Percentiles rank a stretch among this genome's conserved stretches.
These are phyloP conservation scores for Odonthalia washingtoniensis DNA, from an alignment of 31 red algal genomes.

Conservation along the genomic window DNA sequence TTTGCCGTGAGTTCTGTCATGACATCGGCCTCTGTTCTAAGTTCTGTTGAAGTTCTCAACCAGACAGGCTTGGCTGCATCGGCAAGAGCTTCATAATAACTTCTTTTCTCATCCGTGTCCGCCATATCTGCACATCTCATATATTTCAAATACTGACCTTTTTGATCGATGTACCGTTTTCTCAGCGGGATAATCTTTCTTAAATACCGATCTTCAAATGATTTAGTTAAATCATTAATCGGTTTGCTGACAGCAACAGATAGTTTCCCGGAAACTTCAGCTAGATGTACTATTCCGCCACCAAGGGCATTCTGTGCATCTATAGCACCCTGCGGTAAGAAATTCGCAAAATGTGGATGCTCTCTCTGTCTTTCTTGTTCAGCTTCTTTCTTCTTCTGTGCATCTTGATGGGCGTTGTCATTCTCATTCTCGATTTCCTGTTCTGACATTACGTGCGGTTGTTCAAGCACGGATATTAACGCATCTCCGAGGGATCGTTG, in stretches of 20 bases:
- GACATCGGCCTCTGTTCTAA: constrained; percentile 73
- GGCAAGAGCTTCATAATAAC: constrained; percentile 76
- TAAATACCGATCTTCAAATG: constrained; percentile 77
- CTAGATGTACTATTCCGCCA: constrained; percentile 46
- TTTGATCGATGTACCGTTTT: constrained; percentile 78
- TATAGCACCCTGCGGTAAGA: constrained; percentile 52
- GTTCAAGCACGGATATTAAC: constrained; percentile 41
- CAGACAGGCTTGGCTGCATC: constrained; percentile 81
- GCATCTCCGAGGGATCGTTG: constrained; percentile 69
- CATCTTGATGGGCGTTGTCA: neutral
- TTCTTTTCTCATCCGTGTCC: constrained; percentile 72
- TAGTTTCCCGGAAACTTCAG: constrained; percentile 57
- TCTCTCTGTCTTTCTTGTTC: constrained; percentile 26
- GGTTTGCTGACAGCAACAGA: constrained; percentile 63
- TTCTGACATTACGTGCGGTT: constrained; percentile 29
- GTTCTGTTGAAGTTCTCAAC: constrained; percentile 65
- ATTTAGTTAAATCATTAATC: constrained; percentile 60
- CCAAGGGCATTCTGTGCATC: constrained; percentile 71
- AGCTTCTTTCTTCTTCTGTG: constrained; percentile 6
- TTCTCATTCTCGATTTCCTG: too few relatives aligned
- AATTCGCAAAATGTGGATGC: constrained; percentile 46
- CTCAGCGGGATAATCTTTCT: constrained; percentile 79
- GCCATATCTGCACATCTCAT: constrained; percentile 74
- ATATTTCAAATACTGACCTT: constrained; percentile 83
- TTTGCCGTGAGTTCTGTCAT: constrained; percentile 77